phyloP scores from a whole-genome alignment of 495 filamentous ascomycete genomes.

The Hypoxylon trugodes region DNA sequence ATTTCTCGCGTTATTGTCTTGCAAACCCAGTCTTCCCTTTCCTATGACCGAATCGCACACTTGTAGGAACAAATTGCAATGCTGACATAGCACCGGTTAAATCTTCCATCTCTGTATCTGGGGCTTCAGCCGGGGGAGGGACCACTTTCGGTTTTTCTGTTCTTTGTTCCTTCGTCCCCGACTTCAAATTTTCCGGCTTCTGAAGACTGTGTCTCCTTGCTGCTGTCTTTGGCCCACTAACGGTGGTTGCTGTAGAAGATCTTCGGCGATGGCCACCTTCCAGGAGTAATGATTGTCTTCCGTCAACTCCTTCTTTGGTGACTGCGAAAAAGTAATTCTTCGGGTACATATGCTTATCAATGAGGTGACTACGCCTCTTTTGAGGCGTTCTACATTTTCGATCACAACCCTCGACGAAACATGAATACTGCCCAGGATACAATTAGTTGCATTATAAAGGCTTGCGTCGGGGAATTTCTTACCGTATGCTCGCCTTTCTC shows the following conservation, averaged over 20 bases:
- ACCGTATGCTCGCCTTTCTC: conserved; percentile 89
- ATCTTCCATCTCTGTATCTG: conserved; percentile 72
- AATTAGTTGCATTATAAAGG: conserved; percentile 15
- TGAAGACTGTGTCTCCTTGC: conserved; percentile 38
- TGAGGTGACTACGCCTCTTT: conserved; percentile 85
- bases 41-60: conserved; percentile 74
- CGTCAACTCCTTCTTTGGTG: conserved; percentile 88
- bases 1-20: conserved; percentile 37
- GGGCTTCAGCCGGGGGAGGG: conserved; percentile 21
- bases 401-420: conserved; percentile 90
- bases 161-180: conserved; percentile 10
- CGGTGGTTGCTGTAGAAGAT: conserved; percentile 49
- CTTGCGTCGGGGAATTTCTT: conserved; percentile 44
- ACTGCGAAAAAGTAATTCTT: conserved; percentile 90
- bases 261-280: conserved; percentile 61
- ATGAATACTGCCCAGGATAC: conserved; percentile 68
- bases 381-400: conserved; percentile 82
- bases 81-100: conserved; percentile 83
- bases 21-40: conserved; percentile 60
- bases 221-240: conserved; percentile 36
- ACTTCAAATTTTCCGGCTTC: conserved; percentile 26
- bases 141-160: conserved; percentile 3
- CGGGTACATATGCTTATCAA: conserved; percentile 95
- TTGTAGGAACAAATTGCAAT: conserved; percentile 81
- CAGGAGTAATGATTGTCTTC: conserved; percentile 76